phyloP scores from a whole-genome alignment of 2,329 filamentous ascomycete genomes.

The Truncatella angustata region DNA sequence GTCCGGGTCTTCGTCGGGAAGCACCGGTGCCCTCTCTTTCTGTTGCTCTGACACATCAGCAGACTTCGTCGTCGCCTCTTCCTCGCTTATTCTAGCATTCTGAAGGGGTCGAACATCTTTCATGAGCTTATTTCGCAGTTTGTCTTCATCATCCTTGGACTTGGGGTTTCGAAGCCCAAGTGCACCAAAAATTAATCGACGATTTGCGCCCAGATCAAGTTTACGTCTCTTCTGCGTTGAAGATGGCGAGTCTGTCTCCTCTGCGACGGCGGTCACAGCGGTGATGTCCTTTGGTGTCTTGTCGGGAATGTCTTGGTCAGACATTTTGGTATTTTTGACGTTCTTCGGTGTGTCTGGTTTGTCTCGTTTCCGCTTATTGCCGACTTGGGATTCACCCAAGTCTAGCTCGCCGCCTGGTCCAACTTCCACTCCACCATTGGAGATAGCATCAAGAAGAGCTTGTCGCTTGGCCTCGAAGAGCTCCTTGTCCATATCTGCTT shows the following conservation, averaged over 20 bases:
- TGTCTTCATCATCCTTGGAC: constrained; percentile 65
- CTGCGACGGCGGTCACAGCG: background rate
- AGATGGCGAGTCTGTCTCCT: constrained; percentile 14
- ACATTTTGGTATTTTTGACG: background rate
- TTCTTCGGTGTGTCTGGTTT: constrained; percentile 6
- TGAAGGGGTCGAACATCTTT: constrained; percentile 45
- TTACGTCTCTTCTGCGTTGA: constrained; percentile 30
- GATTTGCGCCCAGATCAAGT: constrained; percentile 56
- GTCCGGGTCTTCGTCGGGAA: constrained; percentile 49
- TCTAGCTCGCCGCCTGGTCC: constrained; percentile 16
- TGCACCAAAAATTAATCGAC: constrained; percentile 69
- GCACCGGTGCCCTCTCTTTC: constrained; percentile 9
- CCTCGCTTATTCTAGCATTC: constrained; percentile 31
- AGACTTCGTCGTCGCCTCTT: constrained; percentile 9
- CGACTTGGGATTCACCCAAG: constrained; percentile 7
- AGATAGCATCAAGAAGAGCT: constrained; percentile 49
- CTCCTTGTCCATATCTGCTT: constrained; percentile 24
- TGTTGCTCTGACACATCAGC: constrained; percentile 22
- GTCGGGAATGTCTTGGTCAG: background rate
- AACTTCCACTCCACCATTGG: constrained; percentile 50
- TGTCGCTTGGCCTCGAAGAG: constrained; percentile 50
- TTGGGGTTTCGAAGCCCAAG: constrained; percentile 69
- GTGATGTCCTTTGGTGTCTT: constrained; percentile 7
- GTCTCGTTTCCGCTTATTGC: constrained; percentile 23
- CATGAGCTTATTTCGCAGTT: constrained; percentile 58